Evolutionary conservation across 306 rosid species (phyloP), one percentile per base, ranked within the genome.

Genomic region (Medicago ruthenica): DNA sequence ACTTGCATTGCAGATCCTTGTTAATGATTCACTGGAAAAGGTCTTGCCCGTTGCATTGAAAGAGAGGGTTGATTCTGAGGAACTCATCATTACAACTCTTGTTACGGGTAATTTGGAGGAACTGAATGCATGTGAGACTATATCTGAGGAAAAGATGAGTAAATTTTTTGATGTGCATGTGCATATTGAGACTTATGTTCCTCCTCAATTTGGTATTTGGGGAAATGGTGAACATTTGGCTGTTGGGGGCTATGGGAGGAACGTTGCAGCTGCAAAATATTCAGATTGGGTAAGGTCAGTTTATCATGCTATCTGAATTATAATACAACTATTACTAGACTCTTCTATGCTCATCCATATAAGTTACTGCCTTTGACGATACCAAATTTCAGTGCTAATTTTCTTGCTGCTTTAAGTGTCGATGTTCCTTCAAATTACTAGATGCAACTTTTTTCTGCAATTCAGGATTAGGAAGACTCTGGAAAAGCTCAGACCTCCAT

Each of bases 261-360:
- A 89, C 14, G 34, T 79, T 12, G 96, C 97, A 21, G 81, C 82
- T 74, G 98, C 98, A 9, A 93, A 93, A 89, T 89, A 93, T 69
- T 87, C 97, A 60, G 90, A 89, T 77, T 91, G 97, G 98, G 97
- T 89, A 37, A 91, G 96, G 98, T 91, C 41, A 63, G 96, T 81
- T 60, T 67, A 31, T 51, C 60, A 21, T 74, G 70, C 34, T 62
- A 15, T 73, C 51, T 68, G 18, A 44, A 67, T 61, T 68, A 41
- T 59, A 44, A 10, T 11, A 22, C 8, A 21, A 45, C 51, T 13
- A 7, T 70, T 57, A 17, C 45, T 64, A 7, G 48, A 45, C 48
- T 17, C 54, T 62, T 24, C 40, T 18, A 22, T 53, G 48, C 31
- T 27, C 31, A 27, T 27, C 31, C 1, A 27, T 27, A 27, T 27